Evolutionary conservation across 116 monocot species (phyloP).

Genomic region (Thalassia testudinum): DNA sequence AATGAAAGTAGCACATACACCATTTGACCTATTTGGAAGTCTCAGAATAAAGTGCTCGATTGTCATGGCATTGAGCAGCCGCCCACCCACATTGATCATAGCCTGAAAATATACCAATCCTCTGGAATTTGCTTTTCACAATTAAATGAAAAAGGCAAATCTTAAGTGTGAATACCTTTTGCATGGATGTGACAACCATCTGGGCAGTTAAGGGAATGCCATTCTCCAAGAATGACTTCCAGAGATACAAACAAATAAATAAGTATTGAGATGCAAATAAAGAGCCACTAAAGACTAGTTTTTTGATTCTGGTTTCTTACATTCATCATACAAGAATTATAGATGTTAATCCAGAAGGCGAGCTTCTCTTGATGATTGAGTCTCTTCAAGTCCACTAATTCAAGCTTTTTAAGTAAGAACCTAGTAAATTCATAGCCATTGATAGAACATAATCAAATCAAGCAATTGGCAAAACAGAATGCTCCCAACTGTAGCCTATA

Average conservation of each 20-base stretch:
- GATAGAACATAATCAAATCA: not conserved
- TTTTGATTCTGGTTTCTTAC: constrained; percentile 29
- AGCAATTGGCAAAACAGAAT: not conserved
- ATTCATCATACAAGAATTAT: constrained; percentile 96
- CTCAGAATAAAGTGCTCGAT: constrained; percentile 79
- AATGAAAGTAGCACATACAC: constrained; percentile 23
- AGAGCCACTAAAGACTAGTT: too few species aligned
- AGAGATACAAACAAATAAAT: not conserved
- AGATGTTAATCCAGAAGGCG: constrained; percentile 96
- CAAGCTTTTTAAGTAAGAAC: constrained; percentile 48
- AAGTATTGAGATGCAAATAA: too few species aligned
- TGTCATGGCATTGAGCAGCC: constrained; percentile 58
- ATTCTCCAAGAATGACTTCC: constrained; percentile 45
- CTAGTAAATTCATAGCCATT: constrained; percentile 35
- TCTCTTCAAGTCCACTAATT: constrained; percentile 34
- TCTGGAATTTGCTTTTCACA: not conserved
- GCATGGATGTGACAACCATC: constrained; percentile 39
- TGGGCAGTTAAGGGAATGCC: constrained; percentile 34
- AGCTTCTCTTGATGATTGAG: constrained; percentile 80
- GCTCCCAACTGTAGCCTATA: too few species aligned
- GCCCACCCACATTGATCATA: constrained; percentile 72
- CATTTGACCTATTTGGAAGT: constrained; percentile 34
- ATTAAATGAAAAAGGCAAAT: not conserved
- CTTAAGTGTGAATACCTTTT: constrained; percentile 21
- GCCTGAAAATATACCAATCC: constrained; percentile 28